Percentiles rank a stretch among this genome's conserved stretches.
Evolutionary conservation across 2,329 filamentous ascomycete genomes (phyloP).

Genomic region (Corinectria fuckeliana): DNA sequence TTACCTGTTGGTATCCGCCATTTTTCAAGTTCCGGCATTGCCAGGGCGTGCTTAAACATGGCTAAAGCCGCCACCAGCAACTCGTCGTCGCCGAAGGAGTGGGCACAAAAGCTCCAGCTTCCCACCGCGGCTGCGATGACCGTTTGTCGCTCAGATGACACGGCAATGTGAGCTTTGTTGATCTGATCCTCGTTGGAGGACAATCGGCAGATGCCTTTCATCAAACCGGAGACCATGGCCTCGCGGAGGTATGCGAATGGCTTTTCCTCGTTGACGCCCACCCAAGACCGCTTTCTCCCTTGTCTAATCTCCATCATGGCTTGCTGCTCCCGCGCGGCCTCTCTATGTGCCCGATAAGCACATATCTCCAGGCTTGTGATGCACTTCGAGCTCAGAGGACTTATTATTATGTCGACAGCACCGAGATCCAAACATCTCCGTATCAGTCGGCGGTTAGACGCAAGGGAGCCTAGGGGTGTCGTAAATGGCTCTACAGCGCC

Average conservation of each 20-base stretch:
- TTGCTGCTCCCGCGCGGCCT: slow-evolving; percentile 75
- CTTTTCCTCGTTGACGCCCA: slow-evolving; percentile 82
- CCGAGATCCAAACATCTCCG: slow-evolving; percentile 83
- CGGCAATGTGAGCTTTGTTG: slow-evolving; percentile 69
- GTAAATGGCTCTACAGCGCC: slow-evolving; percentile 46
- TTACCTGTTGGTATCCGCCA: slow-evolving; percentile 82
- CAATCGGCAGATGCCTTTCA: slow-evolving; percentile 85
- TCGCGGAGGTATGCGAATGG: slow-evolving; percentile 90
- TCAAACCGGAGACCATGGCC: slow-evolving; percentile 90
- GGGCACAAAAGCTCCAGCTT: slow-evolving; percentile 87
- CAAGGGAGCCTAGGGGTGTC: slow-evolving; percentile 36
- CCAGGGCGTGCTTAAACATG: slow-evolving; percentile 89
- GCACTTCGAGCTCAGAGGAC: slow-evolving; percentile 76
- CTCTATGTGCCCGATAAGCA: slow-evolving; percentile 81
- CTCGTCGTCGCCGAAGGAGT: slow-evolving; percentile 89
- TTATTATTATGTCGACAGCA: slow-evolving; percentile 83
- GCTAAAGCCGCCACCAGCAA: slow-evolving; percentile 82
- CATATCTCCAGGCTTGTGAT: slow-evolving; percentile 80
- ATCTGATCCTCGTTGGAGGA: slow-evolving; percentile 68
- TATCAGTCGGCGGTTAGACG: slow-evolving; percentile 53
- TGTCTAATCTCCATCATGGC: slow-evolving; percentile 75
- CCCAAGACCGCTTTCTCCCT: slow-evolving; percentile 87
- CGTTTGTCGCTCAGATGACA: slow-evolving; percentile 69
- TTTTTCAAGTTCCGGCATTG: slow-evolving; percentile 78
- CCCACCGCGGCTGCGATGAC: slow-evolving; percentile 74